Percentiles rank a stretch among this genome's conserved stretches.
phyloP scores from a whole-genome alignment of 257 asterid species.

The Plantago elongata region DNA sequence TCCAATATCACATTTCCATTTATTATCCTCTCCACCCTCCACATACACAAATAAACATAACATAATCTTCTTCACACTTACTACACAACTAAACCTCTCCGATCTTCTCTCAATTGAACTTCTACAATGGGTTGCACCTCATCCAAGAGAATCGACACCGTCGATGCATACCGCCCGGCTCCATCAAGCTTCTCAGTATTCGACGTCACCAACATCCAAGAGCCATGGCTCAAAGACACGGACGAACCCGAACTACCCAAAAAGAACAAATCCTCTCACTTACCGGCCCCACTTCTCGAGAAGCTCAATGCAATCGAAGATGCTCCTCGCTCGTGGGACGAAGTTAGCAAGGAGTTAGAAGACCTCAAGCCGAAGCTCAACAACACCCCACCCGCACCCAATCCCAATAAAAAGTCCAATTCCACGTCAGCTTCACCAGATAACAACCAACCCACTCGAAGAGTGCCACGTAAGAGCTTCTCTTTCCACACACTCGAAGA shows the following conservation, averaged over 20 bases:
- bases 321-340: constrained; percentile 86
- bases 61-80: background rate
- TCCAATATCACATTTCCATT: no score
- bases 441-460: constrained; percentile 9
- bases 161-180: constrained; percentile 71
- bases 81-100: background rate
- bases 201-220: constrained; percentile 69
- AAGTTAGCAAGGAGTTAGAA: constrained; percentile 77
- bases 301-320: constrained; percentile 73
- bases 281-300: constrained; percentile 52
- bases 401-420: background rate
- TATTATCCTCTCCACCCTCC: background rate
- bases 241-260: constrained; percentile 18
- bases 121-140: constrained; percentile 73
- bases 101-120: background rate
- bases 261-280: constrained; percentile 31
- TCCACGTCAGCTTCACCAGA: constrained; percentile 16
- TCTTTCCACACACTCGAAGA: constrained; percentile 85
- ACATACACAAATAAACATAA: background rate
- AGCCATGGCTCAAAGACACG: constrained; percentile 62
- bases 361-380: constrained; percentile 55
- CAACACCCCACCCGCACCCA: constrained; percentile 14
- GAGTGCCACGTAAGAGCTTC: constrained; percentile 35
- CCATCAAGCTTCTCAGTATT: constrained; percentile 77
- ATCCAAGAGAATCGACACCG: constrained; percentile 55